phyloP scores from a whole-genome alignment of 306 rosid genomes.

The Trifolium dubium region DNA sequence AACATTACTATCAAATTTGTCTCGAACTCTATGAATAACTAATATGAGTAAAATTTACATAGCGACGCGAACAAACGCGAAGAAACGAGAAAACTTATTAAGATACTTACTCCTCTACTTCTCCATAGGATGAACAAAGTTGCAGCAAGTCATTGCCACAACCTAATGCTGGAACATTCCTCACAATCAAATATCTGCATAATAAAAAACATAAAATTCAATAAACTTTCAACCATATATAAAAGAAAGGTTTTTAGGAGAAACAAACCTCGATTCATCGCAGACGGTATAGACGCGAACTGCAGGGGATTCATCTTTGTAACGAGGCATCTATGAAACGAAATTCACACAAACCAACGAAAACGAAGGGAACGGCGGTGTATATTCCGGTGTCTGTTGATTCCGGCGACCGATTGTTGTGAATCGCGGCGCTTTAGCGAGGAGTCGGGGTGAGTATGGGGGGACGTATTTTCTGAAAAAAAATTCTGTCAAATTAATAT shows the following conservation, averaged over 20 bases:
- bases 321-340: slow-evolving; percentile 59
- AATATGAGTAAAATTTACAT: too few species aligned
- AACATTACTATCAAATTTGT: too few species aligned
- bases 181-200: slow-evolving; percentile 81
- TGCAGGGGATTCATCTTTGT: slow-evolving; percentile 68
- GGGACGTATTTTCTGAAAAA: too few species aligned
- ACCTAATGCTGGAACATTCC: slow-evolving; percentile 85
- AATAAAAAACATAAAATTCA: not conserved
- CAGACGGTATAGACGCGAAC: slow-evolving; percentile 85
- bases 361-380: too few species aligned
- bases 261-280: slow-evolving; percentile 77
- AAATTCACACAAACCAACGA: too few species aligned
- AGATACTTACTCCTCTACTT: slow-evolving; percentile 71
- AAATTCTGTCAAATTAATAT: too few species aligned
- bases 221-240: not conserved
- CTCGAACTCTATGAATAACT: too few species aligned
- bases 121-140: slow-evolving; percentile 76
- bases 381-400: too few species aligned
- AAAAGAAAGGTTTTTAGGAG: not conserved
- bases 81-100: not conserved
- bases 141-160: slow-evolving; percentile 76
- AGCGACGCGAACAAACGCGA: not conserved
- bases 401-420: too few species aligned
- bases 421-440: too few species aligned
- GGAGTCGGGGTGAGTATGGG: too few species aligned